Percentiles rank a stretch among this genome's conserved stretches.
Conservation (phyloP, 345 rosid species). For the Aquilaria sinensis region DNA sequence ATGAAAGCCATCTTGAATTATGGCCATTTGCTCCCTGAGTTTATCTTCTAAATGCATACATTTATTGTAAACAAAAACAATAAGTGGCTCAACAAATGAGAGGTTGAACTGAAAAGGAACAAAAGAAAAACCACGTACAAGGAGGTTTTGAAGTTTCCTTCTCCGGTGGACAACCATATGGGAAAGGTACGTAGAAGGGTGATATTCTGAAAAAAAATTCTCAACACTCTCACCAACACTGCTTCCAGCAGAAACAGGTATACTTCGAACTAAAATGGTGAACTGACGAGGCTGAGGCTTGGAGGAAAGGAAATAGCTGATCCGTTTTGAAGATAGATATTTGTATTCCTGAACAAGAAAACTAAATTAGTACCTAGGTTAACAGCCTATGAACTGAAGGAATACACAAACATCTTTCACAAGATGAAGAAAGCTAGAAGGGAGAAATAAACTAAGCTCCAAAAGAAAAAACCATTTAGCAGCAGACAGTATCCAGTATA, state of each 20-base stretch:
- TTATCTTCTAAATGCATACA: background rate
- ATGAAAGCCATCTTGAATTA: constrained; percentile 2
- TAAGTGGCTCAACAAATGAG: background rate
- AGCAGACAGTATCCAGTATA: no score
- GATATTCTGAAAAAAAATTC: constrained; percentile 62
- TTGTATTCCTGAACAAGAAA: constrained; percentile 67
- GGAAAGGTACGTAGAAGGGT: constrained; percentile 72
- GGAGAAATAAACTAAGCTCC: background rate
- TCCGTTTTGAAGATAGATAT: constrained; percentile 62
- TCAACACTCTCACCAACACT: constrained; percentile 77
- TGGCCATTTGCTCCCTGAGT: background rate
- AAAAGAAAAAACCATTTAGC: background rate
- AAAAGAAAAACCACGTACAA: constrained; percentile 40
- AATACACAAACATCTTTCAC: constrained; percentile 6
- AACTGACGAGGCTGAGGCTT: constrained; percentile 92
- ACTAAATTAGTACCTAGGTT: constrained; percentile 8
- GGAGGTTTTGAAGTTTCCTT: constrained; percentile 56
- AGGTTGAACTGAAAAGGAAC: background rate
- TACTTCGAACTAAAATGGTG: constrained; percentile 73
- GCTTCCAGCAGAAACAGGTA: constrained; percentile 64
- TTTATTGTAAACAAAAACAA: background rate
- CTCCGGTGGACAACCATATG: constrained; percentile 72
- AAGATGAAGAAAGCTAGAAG: background rate
- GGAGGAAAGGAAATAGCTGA: constrained; percentile 65
- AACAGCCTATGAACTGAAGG: background rate